Conservation (phyloP, 805 yeast species). For the Kodamaea fukazawae region DNA sequence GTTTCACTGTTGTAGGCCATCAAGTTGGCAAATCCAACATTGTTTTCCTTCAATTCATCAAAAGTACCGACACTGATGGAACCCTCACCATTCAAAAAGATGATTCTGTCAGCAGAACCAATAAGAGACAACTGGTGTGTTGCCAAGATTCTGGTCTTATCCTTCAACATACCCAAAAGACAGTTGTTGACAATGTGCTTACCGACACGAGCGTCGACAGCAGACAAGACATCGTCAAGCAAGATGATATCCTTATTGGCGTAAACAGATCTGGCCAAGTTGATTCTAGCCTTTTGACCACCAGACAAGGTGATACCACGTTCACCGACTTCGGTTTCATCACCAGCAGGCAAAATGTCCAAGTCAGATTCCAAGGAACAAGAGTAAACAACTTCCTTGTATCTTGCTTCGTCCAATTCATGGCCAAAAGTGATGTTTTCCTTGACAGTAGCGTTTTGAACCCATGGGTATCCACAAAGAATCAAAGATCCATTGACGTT, state of each 20-base stretch:
- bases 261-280: constrained; percentile 77
- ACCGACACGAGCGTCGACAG: constrained; percentile 88
- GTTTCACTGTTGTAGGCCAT: constrained; percentile 36
- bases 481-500: constrained; percentile 52
- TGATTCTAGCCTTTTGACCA: constrained; percentile 82
- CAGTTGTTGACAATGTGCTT: constrained; percentile 71
- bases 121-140: constrained; percentile 80
- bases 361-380: constrained; percentile 70
- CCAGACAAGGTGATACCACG: constrained; percentile 85
- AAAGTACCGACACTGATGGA: constrained; percentile 58
- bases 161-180: constrained; percentile 52
- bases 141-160: constrained; percentile 70
- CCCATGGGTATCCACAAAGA: constrained; percentile 73
- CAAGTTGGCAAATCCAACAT: constrained; percentile 33
- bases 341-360: constrained; percentile 68
- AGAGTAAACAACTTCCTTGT: constrained; percentile 53
- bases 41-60: constrained; percentile 47
- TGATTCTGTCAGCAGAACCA: constrained; percentile 63
- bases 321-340: constrained; percentile 78
- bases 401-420: constrained; percentile 49
- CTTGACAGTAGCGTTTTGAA: constrained; percentile 74
- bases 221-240: constrained; percentile 77
- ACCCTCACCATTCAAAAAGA: constrained; percentile 68
- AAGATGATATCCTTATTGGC: constrained; percentile 63
- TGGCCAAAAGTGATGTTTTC: constrained; percentile 73